A percentile compares a stretch with the other conserved stretches of the same genome.
Conservation (phyloP, 2,329 filamentous ascomycete species). For the Madurella mycetomatis region DNA sequence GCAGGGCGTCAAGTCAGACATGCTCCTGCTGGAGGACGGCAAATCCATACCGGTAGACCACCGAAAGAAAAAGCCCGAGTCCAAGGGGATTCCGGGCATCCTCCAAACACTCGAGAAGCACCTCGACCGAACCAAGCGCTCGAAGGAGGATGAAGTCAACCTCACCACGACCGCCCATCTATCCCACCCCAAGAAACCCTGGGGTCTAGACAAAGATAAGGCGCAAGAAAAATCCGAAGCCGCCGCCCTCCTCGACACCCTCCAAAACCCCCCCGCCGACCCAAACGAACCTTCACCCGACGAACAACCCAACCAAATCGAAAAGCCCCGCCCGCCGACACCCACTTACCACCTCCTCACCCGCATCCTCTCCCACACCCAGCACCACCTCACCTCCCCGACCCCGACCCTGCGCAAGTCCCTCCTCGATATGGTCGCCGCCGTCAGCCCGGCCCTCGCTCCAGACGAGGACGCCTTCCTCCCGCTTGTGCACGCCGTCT, state of each 20-base stretch:
- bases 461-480: slow-evolving; percentile 78
- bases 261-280: slow-evolving; percentile 34
- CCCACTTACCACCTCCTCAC: slow-evolving; percentile 66
- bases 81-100: slow-evolving; percentile 42
- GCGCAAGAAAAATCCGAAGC: slow-evolving; percentile 27
- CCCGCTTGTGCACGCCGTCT: slow-evolving; percentile 83
- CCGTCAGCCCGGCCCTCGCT: slow-evolving; percentile 66
- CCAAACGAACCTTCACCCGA: slow-evolving; percentile 25
- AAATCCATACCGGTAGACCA: slow-evolving; percentile 37
- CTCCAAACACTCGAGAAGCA: slow-evolving; percentile 59
- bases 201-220: slow-evolving; percentile 29
- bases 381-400: slow-evolving; percentile 84
- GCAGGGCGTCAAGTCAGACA: slow-evolving; percentile 64
- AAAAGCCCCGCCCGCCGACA: slow-evolving; percentile 33
- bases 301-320: slow-evolving; percentile 29
- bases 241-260: slow-evolving; percentile 28
- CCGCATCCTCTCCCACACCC: slow-evolving; percentile 76
- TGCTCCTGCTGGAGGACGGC: slow-evolving; percentile 43
- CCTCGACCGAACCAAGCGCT: slow-evolving; percentile 41
- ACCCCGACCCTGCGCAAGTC: slow-evolving; percentile 74
- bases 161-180: slow-evolving; percentile 10
- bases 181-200: slow-evolving; percentile 36
- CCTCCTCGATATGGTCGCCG: slow-evolving; percentile 71
- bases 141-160: slow-evolving; percentile 29
- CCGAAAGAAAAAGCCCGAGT: slow-evolving; percentile 35